These are phyloP conservation scores for Pestalotiopsis sp. DNA, from an alignment of 2,329 filamentous ascomycete genomes.

Conservation along the genomic window DNA sequence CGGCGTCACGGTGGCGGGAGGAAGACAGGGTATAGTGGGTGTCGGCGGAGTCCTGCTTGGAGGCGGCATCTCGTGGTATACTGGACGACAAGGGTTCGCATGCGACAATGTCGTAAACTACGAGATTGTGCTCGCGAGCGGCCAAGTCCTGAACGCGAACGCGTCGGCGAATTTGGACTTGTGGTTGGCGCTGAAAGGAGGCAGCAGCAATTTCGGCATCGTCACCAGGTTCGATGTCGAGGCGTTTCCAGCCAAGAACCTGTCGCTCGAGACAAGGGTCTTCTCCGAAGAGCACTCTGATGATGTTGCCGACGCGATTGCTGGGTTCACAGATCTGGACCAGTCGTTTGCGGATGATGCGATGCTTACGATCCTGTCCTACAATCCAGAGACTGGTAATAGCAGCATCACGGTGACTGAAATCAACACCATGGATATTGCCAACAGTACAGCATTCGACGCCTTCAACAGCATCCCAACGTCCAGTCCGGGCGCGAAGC, in stretches of 20 bases:
- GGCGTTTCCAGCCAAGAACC: conserved; percentile 23
- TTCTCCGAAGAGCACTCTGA: background rate
- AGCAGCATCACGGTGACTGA: background rate
- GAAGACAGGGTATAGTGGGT: conserved; percentile 17
- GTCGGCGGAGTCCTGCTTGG: conserved; percentile 24
- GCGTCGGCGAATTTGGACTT: conserved; percentile 42
- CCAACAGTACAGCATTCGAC: background rate
- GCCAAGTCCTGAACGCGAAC: conserved; percentile 37
- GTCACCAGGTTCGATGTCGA: conserved; percentile 38
- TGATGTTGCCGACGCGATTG: conserved; percentile 16
- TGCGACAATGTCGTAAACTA: conserved; percentile 42
- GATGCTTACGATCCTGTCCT: background rate
- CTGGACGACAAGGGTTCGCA: conserved; percentile 22
- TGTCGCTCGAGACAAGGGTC: background rate
- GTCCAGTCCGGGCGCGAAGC: background rate
- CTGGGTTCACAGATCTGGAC: conserved; percentile 20
- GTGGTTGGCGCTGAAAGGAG: conserved; percentile 49
- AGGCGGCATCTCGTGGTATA: conserved; percentile 19
- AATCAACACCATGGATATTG: background rate
- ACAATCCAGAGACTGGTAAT: background rate
- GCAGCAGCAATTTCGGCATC: conserved; percentile 49
- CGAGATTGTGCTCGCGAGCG: conserved; percentile 46
- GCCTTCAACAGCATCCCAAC: background rate
- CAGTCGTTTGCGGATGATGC: background rate
- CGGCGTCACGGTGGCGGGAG: conserved; percentile 16